phyloP scores from a whole-genome alignment of 2,329 filamentous ascomycete species.

The Ophioceras dolichostomum region DNA sequence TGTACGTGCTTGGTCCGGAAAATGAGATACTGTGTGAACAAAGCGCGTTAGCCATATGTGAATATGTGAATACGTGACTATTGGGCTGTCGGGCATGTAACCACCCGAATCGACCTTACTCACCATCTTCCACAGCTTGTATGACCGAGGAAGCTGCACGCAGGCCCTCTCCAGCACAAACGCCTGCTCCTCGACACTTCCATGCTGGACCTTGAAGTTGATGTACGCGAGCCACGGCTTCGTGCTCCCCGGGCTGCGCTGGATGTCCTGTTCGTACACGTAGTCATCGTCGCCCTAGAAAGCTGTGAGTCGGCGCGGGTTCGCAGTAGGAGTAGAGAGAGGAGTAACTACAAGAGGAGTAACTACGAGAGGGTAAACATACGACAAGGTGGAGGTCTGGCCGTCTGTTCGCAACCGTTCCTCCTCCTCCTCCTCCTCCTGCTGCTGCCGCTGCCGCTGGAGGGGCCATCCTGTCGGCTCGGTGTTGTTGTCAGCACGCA shows the following conservation, averaged over 20 bases:
- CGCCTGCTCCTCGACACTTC: slow-evolving; percentile 73
- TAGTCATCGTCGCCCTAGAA: slow-evolving; percentile 63
- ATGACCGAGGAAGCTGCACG: slow-evolving; percentile 78
- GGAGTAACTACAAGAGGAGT: background rate
- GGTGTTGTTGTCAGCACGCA: no score
- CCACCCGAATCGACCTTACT: no score
- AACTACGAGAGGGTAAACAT: slow-evolving; percentile 15
- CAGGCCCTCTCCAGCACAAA: slow-evolving; percentile 84
- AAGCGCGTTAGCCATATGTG: no score
- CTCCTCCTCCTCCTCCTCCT: no score
- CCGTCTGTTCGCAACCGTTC: slow-evolving; percentile 17
- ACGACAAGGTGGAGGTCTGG: slow-evolving; percentile 38
- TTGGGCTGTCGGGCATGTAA: no score
- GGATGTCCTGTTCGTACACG: slow-evolving; percentile 90
- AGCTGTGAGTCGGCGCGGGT: slow-evolving; percentile 13
- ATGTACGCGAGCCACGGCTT: slow-evolving; percentile 95
- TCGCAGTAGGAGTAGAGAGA: background rate
- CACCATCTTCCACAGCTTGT: slow-evolving; percentile 97
- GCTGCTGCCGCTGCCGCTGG: background rate
- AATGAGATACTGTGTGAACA: slow-evolving; percentile 56
- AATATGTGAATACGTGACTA: no score
- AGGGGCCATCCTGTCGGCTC: no score
- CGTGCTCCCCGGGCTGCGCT: slow-evolving; percentile 72
- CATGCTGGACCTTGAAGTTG: slow-evolving; percentile 80
- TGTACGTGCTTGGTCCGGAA: slow-evolving; percentile 73